Base-by-base conservation (phyloP, 805 yeast species). In the Kodamaea kakaduensis region DNA sequence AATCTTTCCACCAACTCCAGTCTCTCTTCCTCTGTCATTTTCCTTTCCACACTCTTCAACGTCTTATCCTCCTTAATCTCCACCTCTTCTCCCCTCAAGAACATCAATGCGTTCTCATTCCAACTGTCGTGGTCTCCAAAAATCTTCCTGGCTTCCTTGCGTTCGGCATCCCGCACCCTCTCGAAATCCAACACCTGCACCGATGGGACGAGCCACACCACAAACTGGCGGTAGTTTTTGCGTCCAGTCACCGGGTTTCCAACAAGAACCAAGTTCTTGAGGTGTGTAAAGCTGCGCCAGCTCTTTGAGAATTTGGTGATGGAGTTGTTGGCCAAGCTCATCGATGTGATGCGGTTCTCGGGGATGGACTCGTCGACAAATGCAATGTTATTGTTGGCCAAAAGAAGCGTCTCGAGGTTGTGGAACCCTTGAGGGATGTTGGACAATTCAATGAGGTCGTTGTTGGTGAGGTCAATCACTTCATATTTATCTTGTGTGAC, bases 381-480 rank as follows among this genome's bases (percentile, higher is more conserved):
- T 2, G 62, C 42, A 3, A 88, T 75, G 41, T 73, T 61, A 54
- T 90, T 90, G 40, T 77, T 71, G 0, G 83, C 81, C 15, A 80
- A 46, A 6, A 88, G 61, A 2, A 90, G 47, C 0, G 81, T 73
- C 28, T 67, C 68, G 33, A 74, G 49, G 25, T 67, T 70, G 20
- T 36, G 32, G 25, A 71, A 42, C 6, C 26, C 36, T 3, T 50
- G 14, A 0, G 81, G 85, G 23, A 74, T 65, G 49, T 63, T 67
- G 10, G 71, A 67, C 5, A 90, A 45, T 2, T 65, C 67, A 1
- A 69, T 57, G n/a, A 90, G 59, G 21, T 76, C 81, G 57, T 90
- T 90, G 50, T 82, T 80, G 1, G 90, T 76, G 20, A 90, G 52
- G 54, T 90, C 97, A 3, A 90, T 58, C 10, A 70, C 75, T 41